Base-by-base conservation (phyloP, 768 basidiomycete genomes). In the Collybia nuda region DNA sequence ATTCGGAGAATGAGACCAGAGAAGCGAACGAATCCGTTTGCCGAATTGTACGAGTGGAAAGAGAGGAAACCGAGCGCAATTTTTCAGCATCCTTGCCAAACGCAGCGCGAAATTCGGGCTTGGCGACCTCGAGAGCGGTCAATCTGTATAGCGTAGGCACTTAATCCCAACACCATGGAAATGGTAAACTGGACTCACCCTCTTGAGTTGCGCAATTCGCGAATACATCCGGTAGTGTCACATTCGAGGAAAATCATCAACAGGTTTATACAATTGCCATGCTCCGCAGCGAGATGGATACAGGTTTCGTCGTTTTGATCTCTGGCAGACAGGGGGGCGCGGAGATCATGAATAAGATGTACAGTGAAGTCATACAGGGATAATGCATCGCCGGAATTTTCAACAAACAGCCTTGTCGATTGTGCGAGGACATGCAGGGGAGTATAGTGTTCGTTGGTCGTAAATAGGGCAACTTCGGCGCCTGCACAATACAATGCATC, bases 211-310 rank as follows among this genome's bases (percentile, higher is more conserved):
- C 82, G 79, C 64, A 86, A 62, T 56, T 82, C 78, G 24, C 81
- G 76, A 28, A 84, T 75, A 1, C 70, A 61, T 39, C 81, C 78
- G 12, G 73, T 76, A 0, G 70, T 67, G 61, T 91, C 89, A 55
- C 80, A 85, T 40, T 85, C 79, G 40, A 91, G 72, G 51, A 91
- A 71, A 37, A 85, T 76, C 47, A 74, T 71, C 37, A 90, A 66
- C 17, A 90, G 65, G 47, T 85, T 82, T 17, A 83, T 67, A 65
- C 78, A 87, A 48, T 77, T 70, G 40, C 88, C 89, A 56, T 81
- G 80, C 59, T 89, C 87, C 11, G 89, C 89, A 41, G 88, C 88
- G 52, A 89, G 71, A 70, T 91, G 89, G 43, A 91, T 74, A 71
- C 87, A 89, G 2, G 89, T 90, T 61, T 91, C 88, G 56, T 82